A percentile compares a stretch with the other conserved stretches of the same genome.
These are phyloP conservation scores for Fistulifera solaris DNA, from an alignment of 108 stramenopile species.

Conservation along the genomic window DNA sequence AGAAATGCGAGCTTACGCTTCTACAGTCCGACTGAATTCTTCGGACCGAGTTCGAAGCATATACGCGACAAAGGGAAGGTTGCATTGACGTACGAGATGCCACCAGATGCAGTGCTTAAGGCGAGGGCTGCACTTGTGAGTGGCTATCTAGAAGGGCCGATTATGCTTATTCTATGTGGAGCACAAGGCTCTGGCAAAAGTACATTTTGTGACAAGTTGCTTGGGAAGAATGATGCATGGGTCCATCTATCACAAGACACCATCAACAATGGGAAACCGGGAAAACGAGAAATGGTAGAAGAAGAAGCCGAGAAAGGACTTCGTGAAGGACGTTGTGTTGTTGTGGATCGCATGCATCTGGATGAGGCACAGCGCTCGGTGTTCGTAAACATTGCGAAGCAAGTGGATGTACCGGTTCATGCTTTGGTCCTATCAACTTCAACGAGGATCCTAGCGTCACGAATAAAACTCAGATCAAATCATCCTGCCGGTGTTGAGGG, in stretches of 20 bases:
- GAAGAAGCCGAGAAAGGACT: constrained; percentile 27
- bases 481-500: constrained; percentile 75
- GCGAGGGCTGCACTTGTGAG: constrained; percentile 44
- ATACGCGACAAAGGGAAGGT: constrained; percentile 11
- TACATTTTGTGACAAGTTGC: constrained; percentile 40
- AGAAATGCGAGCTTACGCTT: constrained; percentile 31
- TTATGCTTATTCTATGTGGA: constrained; percentile 56
- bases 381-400: constrained; percentile 38
- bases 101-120: constrained; percentile 24
- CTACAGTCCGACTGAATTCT: constrained; percentile 49
- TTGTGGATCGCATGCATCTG: constrained; percentile 81
- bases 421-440: constrained; percentile 43
- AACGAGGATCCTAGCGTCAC: constrained; percentile 27
- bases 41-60: constrained; percentile 49
- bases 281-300: constrained; percentile 62
- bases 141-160: constrained; percentile 40
- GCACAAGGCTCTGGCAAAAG: constrained; percentile 74
- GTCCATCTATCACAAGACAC: constrained; percentile 71
- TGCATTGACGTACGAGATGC: constrained; percentile 1
- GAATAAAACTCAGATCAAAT: constrained; percentile 53
- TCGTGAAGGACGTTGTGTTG: constrained; percentile 35
- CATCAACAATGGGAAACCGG: constrained; percentile 65
- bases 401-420: constrained; percentile 43
- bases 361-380: constrained; percentile 38
- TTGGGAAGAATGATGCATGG: constrained; percentile 28